Percentiles rank a stretch among this genome's conserved stretches.
These are phyloP conservation scores for Alternaria ventricosa DNA, from an alignment of 2,329 filamentous ascomycete genomes.

Conservation along the genomic window DNA sequence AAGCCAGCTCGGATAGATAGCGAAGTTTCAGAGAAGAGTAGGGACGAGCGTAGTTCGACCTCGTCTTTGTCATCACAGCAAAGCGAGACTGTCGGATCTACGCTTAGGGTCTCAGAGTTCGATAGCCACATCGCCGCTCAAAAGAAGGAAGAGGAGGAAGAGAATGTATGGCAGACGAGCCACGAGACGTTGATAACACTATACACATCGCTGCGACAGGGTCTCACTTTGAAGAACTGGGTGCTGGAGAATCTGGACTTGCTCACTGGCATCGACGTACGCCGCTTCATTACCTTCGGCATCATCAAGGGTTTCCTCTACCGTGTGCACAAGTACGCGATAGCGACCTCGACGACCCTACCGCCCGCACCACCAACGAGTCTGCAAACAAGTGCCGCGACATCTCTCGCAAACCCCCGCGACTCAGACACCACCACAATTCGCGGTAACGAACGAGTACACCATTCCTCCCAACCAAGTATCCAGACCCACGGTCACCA, in stretches of 20 bases:
- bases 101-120: conserved; percentile 21
- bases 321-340: conserved; percentile 88
- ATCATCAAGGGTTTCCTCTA: conserved; percentile 95
- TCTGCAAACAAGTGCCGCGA: conserved; percentile 27
- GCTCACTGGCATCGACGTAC: conserved; percentile 80
- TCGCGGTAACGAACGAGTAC: conserved; percentile 18
- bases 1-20: conserved; percentile 21
- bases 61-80: conserved; percentile 32
- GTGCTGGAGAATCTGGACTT: conserved; percentile 75
- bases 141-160: conserved; percentile 7
- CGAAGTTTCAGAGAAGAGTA: conserved; percentile 25
- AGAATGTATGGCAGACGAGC: conserved; percentile 26
- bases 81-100: conserved; percentile 21
- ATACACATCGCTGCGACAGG: conserved; percentile 83
- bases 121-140: conserved; percentile 11
- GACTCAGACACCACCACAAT: conserved; percentile 30
- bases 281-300: conserved; percentile 92
- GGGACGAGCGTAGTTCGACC: conserved; percentile 28
- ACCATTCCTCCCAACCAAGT: conserved; percentile 6
- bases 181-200: conserved; percentile 71
- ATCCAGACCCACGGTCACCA: conserved; percentile 3
- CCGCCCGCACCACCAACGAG: conserved; percentile 38
- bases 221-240: conserved; percentile 87
- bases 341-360: conserved; percentile 53
- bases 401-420: conserved; percentile 20